Evolutionary conservation across 2,329 filamentous ascomycete species (phyloP), one percentile per base, ranked within the genome.

Genomic region (Fusarium sublunatum): DNA sequence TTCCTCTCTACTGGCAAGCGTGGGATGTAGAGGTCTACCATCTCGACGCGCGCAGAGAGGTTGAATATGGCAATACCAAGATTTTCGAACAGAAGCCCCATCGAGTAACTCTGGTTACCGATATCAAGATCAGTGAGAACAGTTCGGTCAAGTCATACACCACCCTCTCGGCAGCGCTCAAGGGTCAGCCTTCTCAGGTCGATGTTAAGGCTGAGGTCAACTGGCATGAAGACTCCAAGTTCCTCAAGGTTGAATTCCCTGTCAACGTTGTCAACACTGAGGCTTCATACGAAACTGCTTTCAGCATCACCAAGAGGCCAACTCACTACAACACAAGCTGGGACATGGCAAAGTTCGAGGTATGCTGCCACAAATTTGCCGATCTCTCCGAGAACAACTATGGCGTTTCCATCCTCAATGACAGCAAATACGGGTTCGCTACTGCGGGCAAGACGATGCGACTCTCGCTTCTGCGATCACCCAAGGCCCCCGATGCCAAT

Each of bases 21-120:
- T 97, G 94, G 93, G 94, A 99, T 75, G 94, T 98, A 6, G 95
- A 99, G 77, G 93, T 98, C 26, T 99, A 90, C 79, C 95, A 99
- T 71, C 85, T 98, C 25, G 88, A 96, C 52, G 95, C 93, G 2
- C 88, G 93, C 53, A 86, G 91, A 73, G 91, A 94, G 74, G 83
- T 99, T 12, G 74, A 84, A 6, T 85, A 88, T 15, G 84, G 86
- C 61, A 83, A 87, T 66, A 92, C 91, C 11, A 83, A 82, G 61
- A 89, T 98, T 53, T 80, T 86, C 34, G 91, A 95, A 71, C 79
- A 85, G 52, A 88, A 89, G 58, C 81, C 88, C 1, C 88, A 96
- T 75, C 87, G 88, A 53, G 93, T 93, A 43, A 93, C 91, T 60
- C 83, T 99, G 41, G 84, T 90, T 31, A 96, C 93, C 6, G 88